Base-by-base conservation (phyloP, 1,284 basidiomycete genomes). In the Hortiboletus rubellus region DNA sequence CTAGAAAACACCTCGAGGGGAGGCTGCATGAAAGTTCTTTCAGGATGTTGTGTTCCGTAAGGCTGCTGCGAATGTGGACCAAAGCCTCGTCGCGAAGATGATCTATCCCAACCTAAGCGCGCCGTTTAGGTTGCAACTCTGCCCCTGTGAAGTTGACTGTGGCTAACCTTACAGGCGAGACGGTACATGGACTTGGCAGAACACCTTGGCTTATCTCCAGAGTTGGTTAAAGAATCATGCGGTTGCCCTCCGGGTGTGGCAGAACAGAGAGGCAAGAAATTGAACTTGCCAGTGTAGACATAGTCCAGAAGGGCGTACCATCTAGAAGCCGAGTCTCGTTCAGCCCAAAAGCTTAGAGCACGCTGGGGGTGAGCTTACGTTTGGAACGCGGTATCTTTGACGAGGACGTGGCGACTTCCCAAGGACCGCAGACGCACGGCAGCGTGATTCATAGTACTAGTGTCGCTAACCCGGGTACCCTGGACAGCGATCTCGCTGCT, bases 131-230 rank as follows among this genome's bases (percentile, higher is more conserved):
- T 10, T 27, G 44, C 7, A 27, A 24, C n/a, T 2, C 46, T 4
- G 22, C 31, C 24, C 27, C 17, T 8, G 22, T 14, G 24, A 15
- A 8, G 18, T 10, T 8, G 40, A 42, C 7, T 11, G 10, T 33
- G 15, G 34, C 8, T 7, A 2, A 70, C 68, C 66, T 70, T 70
- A 27, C 46, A 57, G 3, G 68, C 66, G 3, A 70, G 66, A 17
- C 61, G 63, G 52, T 72, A 70, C 68, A 73, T 73, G 0, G 70
- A 72, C 50, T 70, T 70, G 1, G 70, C 68, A 4, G 68, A 70
- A 51, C 68, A 70, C 33, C 36, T 55, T 4, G 66, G 64, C 17
- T 47, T 50, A 9, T 60, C 59, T 7, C 31, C 2, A 3, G 46
- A 51, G 45, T 37, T 52, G 3, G 44, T 38, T 12, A 36, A 54